These are phyloP conservation scores for Didymella lethalis DNA, from an alignment of 2,329 filamentous ascomycete genomes.

Conservation along the genomic window DNA sequence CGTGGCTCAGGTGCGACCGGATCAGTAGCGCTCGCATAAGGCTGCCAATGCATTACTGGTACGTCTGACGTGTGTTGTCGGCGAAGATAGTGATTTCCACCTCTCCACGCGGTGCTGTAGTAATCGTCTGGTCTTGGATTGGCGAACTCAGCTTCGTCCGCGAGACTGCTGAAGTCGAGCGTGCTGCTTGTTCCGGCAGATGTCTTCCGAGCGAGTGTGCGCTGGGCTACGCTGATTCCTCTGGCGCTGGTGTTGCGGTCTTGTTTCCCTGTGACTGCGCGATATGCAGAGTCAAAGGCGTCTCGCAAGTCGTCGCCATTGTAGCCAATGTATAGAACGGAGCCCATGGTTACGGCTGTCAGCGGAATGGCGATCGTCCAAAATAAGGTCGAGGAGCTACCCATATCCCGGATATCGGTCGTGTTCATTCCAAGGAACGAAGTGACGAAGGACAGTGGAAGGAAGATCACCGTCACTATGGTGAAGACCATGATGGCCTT, in stretches of 20 bases:
- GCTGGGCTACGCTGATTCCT: constrained; percentile 38
- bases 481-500: constrained; percentile 57
- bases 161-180: constrained; percentile 24
- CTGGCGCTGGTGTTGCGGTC: constrained; percentile 22
- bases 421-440: constrained; percentile 55
- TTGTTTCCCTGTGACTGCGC: constrained; percentile 32
- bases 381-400: constrained; percentile 50
- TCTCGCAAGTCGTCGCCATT: constrained; percentile 41
- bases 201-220: constrained; percentile 28
- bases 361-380: constrained; percentile 49
- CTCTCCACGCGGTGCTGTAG: neutral
- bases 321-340: constrained; percentile 40
- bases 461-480: constrained; percentile 55
- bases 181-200: constrained; percentile 19
- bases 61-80: neutral
- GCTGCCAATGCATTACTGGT: constrained; percentile 8
- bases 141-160: constrained; percentile 38
- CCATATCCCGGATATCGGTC: constrained; percentile 53
- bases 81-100: neutral
- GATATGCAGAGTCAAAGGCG: constrained; percentile 17
- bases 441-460: constrained; percentile 56
- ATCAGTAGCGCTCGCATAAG: neutral
- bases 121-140: constrained; percentile 21
- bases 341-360: constrained; percentile 36
- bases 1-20: neutral